Base-by-base conservation (phyloP, 2,329 filamentous ascomycete species). In the Dothideomycetes sp. region DNA sequence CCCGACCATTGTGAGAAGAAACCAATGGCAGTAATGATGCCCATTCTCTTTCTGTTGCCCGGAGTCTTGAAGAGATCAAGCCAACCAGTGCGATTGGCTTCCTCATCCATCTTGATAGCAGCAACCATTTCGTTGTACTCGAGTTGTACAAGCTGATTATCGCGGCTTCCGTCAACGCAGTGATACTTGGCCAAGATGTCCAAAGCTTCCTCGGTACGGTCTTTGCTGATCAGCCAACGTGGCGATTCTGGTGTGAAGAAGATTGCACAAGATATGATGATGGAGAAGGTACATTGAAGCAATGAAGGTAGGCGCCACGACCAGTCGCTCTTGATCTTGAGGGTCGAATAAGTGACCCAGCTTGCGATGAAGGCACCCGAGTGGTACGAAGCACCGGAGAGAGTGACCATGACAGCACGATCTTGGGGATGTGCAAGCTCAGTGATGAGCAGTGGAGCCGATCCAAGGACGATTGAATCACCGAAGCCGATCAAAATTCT, bases 121-220 rank as follows among this genome's bases (percentile, higher is more conserved):
- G 40, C 42, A 11, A 44, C 42, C 12, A 64, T 64, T 27, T 64
- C 60, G 9, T 54, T 50, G 18, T 63, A 44, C 32, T 64, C 60
- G 1, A 64, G 54, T 20, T 58, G 53, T 9, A 56, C 53, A 25
- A 55, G 44, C 9, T 34, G 59, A 7, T 56, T 52, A 19, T 61
- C 31, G 1, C 15, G 37, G 39, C 63, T 53, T 2, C 65, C 67
- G 42, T 75, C 66, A 6, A 59, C 61, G 2, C 70, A 64, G 49
- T 76, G 76, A 49, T 78, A 74, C 46, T 71, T 71, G 5, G 72
- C 67, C 41, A 82, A 63, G 13, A 77, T 66, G 1, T 64, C 59
- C 31, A 71, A 62, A 1, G 74, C 76, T 50, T 79, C 69, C 15
- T 77, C 73, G 9, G 65, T 59, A n/a, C 70, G 68, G 32, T 73